Base-by-base conservation (phyloP, 2,329 filamentous ascomycete genomes). In the Mycosphaerella arachidis region DNA sequence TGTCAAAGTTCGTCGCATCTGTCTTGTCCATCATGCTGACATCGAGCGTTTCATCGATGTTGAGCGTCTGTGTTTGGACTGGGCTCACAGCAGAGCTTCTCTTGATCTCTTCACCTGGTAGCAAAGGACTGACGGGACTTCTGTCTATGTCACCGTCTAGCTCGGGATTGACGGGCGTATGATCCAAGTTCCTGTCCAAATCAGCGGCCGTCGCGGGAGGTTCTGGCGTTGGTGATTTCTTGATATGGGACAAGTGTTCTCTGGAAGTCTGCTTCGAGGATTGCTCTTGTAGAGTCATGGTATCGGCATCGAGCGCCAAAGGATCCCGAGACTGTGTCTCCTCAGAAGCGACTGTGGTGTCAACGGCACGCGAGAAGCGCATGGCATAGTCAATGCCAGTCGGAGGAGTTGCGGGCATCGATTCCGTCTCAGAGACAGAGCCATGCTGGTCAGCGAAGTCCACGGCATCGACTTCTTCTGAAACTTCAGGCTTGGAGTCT, bases 41-140 rank as follows among this genome's bases (percentile, higher is more conserved):
- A 29, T 60, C 63, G 31, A 71, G 57, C 1, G 70, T 72, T 60
- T 67, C 67, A 37, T 72, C 66, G 54, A 71, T 69, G 20, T 66
- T 69, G 4, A 69, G 56, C 4, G 69, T 70, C 29, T 71, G 65
- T 9, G 69, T 70, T 7, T 70, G 65, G 29, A 73, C 48, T 4
- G 72, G 72, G 50, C 72, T 74, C 59, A 74, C 71, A 10, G 70
- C 68, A 24, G 72, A 74, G 55, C 59, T 67, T 30, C 72, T 61
- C 48, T 65, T 66, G 16, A 72, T 66, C 24, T 67, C 62, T 48
- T 74, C 71, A 12, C 60, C 67, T 29, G 68, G 57, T 3, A 63
- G 66, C 16, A 74, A 53, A 50, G 71, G 70, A 55, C 71, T 73
- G 48, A 74, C 69, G 16, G 71, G 68, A 3, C 54, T 63, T 40